Evolutionary conservation across 108 stramenopile genomes (phyloP).

Genomic region (Tribonema minus): DNA sequence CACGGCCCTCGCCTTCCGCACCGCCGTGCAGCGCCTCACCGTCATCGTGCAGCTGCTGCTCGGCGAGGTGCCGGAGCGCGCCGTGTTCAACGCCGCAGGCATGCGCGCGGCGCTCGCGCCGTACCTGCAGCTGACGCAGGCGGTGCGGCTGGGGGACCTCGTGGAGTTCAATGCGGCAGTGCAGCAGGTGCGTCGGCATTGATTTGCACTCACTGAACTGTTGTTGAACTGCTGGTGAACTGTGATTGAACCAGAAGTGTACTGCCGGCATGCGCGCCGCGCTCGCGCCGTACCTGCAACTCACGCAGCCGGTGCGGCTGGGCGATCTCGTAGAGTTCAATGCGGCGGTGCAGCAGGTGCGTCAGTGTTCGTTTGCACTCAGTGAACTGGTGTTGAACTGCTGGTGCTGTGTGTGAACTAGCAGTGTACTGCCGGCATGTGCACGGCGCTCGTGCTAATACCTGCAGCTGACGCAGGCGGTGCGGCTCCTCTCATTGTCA

Average conservation of each 20-base stretch:
- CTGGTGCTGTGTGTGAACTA: no score
- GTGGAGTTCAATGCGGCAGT: conserved; percentile 74
- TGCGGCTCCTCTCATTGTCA: neutral
- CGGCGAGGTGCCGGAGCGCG: conserved; percentile 91
- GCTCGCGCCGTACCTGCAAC: conserved; percentile 79
- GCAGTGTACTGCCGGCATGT: neutral
- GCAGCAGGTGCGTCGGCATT: conserved; percentile 32
- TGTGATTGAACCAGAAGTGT: conserved; percentile 64
- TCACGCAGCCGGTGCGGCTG: conserved; percentile 88
- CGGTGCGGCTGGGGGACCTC: conserved; percentile 90
- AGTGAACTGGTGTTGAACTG: no score
- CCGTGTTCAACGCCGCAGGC: conserved; percentile 65
- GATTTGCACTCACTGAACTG: no score
- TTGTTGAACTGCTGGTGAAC: no score
- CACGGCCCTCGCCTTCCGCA: conserved; percentile 82
- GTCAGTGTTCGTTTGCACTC: no score
- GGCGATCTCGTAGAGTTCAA: conserved; percentile 84
- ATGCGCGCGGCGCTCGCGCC: conserved; percentile 74
- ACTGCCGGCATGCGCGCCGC: conserved; percentile 73
- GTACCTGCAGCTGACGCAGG: conserved; percentile 85
- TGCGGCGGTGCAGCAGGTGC: conserved; percentile 59
- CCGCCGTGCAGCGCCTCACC: conserved; percentile 73
- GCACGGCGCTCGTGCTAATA: no score
- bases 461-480: no score
- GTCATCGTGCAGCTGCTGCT: conserved; percentile 85